phyloP scores from a whole-genome alignment of 305 asterid genomes.

The Galium porrigens region DNA sequence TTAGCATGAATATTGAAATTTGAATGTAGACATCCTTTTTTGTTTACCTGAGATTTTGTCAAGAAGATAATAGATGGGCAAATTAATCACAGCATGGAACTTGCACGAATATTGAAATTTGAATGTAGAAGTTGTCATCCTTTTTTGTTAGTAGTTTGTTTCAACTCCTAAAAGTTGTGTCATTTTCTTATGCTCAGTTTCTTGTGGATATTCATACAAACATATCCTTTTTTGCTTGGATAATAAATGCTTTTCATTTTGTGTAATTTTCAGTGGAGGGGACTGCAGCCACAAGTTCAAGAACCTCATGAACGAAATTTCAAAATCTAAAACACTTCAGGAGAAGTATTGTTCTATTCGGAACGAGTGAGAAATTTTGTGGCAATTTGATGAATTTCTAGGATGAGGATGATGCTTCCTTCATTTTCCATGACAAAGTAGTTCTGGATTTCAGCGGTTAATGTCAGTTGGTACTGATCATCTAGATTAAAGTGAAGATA shows the following conservation, averaged over 20 bases:
- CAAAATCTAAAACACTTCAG: slow-evolving; percentile 45
- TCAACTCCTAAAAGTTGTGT: background rate
- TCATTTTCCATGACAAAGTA: background rate
- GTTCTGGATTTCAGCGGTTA: background rate
- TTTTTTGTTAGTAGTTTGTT: background rate
- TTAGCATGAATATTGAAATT: background rate
- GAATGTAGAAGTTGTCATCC: background rate
- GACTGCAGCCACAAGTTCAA: slow-evolving; percentile 92
- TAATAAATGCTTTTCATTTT: background rate
- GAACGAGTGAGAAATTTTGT: slow-evolving; percentile 39
- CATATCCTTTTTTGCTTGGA: too few relatives aligned
- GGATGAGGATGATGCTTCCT: background rate
- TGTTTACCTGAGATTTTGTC: too few relatives aligned
- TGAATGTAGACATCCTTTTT: too few relatives aligned
- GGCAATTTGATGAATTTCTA: background rate
- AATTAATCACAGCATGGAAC: too few relatives aligned
- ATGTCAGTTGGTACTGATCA: background rate
- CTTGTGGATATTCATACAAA: background rate
- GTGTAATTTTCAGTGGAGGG: slow-evolving; percentile 50
- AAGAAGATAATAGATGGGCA: too few relatives aligned
- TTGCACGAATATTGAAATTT: too few relatives aligned
- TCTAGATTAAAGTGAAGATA: background rate
- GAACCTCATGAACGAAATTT: slow-evolving; percentile 70
- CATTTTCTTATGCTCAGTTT: background rate
- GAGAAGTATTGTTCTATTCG: slow-evolving; percentile 79